A percentile compares a stretch with the other conserved stretches of the same genome.
Evolutionary conservation across 768 basidiomycete species (phyloP).

Genomic region (Hericium coralloides): DNA sequence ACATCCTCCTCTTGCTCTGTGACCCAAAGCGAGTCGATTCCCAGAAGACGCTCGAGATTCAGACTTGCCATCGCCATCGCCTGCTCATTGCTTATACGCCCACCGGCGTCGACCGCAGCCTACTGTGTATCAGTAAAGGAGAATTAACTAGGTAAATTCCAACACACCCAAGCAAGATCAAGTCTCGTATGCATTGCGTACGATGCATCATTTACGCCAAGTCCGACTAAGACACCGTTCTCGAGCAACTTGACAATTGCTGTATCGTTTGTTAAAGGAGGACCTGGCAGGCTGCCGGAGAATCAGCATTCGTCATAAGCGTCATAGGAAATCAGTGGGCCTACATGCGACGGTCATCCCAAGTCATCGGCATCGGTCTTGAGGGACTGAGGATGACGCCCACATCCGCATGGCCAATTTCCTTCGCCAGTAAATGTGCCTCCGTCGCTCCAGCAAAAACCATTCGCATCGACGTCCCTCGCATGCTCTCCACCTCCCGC

Average conservation of each 20-base stretch:
- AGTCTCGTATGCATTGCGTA: constrained; percentile 28
- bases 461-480: constrained; percentile 22
- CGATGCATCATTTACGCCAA: constrained; percentile 35
- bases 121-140: constrained; percentile 11
- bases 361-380: constrained; percentile 52
- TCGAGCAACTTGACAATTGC: constrained; percentile 44
- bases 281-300: constrained; percentile 48
- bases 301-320: neutral
- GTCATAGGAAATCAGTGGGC: constrained; percentile 12
- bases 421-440: constrained; percentile 50
- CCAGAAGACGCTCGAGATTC: constrained; percentile 37
- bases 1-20: neutral
- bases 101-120: constrained; percentile 32
- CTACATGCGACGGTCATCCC: constrained; percentile 61
- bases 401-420: constrained; percentile 58
- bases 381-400: constrained; percentile 63
- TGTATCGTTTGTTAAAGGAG: constrained; percentile 47
- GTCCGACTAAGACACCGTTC: constrained; percentile 53
- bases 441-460: constrained; percentile 57
- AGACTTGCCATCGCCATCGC: constrained; percentile 29
- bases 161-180: constrained; percentile 29
- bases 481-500: constrained; percentile 35
- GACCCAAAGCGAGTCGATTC: constrained; percentile 16
- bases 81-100: constrained; percentile 24
- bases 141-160: neutral